Evolutionary conservation across 2,329 filamentous ascomycete genomes (phyloP).

Genomic region (Gnomoniopsis sp.): DNA sequence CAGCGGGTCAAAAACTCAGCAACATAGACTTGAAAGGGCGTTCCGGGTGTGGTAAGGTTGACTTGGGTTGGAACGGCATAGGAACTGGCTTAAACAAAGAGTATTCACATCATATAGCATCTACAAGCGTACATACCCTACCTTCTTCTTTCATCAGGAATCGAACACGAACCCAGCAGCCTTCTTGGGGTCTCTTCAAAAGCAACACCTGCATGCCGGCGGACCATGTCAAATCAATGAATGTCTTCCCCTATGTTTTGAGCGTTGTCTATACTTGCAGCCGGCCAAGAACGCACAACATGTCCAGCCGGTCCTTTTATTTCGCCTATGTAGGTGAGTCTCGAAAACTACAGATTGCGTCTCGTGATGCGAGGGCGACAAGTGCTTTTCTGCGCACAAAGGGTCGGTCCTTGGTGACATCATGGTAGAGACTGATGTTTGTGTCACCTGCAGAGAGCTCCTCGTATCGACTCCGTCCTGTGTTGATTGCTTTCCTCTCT

Average conservation of each 20-base stretch:
- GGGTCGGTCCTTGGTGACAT: neutral
- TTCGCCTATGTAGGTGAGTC: neutral
- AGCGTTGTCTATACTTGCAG: neutral
- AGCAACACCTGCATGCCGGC: neutral
- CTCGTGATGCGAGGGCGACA: neutral
- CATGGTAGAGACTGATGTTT: neutral
- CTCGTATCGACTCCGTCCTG: no score
- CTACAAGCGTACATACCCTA: neutral
- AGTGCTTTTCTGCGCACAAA: neutral
- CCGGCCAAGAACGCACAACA: neutral
- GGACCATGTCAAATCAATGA: no score
- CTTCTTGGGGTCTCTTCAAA: neutral
- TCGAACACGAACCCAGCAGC: neutral
- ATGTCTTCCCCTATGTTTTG: no score
- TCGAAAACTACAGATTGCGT: neutral
- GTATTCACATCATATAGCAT: neutral
- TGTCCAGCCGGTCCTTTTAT: neutral
- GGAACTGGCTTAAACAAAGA: neutral
- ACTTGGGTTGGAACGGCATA: neutral
- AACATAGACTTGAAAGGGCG: neutral
- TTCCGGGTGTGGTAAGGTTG: neutral
- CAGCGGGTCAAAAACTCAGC: neutral
- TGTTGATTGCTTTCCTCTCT: neutral
- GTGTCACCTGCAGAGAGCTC: neutral
- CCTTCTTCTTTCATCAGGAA: no score